A percentile compares a stretch with the other conserved stretches of the same genome.
Evolutionary conservation across 192 early-diverging fungal genomes (phyloP).

Genomic region (Coemansia umbellata): DNA sequence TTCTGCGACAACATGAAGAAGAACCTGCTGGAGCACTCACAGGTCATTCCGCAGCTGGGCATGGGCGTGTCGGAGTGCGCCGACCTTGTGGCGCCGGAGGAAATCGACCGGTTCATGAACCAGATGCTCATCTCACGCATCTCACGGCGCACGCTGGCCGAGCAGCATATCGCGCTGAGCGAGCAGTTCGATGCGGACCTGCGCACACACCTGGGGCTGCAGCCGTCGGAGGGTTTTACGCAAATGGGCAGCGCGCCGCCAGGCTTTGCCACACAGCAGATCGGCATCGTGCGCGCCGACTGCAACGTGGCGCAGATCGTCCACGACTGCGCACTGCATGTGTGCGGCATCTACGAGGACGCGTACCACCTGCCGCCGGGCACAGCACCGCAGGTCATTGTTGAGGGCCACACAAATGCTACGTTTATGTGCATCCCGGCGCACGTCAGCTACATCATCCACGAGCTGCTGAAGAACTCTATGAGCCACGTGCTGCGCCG

Average conservation of each 20-base stretch:
- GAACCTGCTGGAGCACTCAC: conserved; percentile 74
- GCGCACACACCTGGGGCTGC: conserved; percentile 22
- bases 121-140: conserved; percentile 87
- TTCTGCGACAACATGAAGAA: conserved; percentile 75
- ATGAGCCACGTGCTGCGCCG: conserved; percentile 68
- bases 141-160: conserved; percentile 83
- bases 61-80: conserved; percentile 81
- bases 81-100: conserved; percentile 59
- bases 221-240: conserved; percentile 28
- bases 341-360: conserved; percentile 42
- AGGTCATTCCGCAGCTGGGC: conserved; percentile 85
- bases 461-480: conserved; percentile 86
- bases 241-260: conserved; percentile 41
- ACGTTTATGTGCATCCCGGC: conserved; percentile 92
- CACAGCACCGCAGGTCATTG: conserved; percentile 64
- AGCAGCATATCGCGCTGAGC: conserved; percentile 87
- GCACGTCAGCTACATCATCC: conserved; percentile 91
- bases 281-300: conserved; percentile 45
- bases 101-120: conserved; percentile 84
- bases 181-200: conserved; percentile 54
- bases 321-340: conserved; percentile 48
- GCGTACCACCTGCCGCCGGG: conserved; percentile 42
- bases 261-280: conserved; percentile 54
- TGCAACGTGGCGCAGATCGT: conserved; percentile 48
- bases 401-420: conserved; percentile 71